Conservation (phyloP, 2,329 filamentous ascomycete genomes). For the Arachnomyces sp. region DNA sequence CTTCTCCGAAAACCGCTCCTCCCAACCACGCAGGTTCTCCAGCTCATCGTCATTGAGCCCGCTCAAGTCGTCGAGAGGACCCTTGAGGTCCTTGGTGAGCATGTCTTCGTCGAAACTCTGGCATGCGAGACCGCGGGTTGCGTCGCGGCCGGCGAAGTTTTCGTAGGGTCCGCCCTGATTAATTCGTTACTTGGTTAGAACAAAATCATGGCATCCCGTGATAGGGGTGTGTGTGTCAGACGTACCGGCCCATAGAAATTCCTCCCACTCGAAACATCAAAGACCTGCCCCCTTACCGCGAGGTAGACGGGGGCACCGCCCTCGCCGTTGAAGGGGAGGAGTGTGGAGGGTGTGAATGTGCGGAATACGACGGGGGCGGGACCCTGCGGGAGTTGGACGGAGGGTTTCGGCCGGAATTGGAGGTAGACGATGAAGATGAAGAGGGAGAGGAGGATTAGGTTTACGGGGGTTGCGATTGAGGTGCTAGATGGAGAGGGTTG, state of each 20-base stretch:
- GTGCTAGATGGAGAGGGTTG: too few species aligned
- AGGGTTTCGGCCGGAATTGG: conserved; percentile 48
- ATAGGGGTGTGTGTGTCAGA: not conserved
- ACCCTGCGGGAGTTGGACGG: conserved; percentile 44
- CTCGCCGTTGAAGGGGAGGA: conserved; percentile 77
- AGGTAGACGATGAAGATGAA: conserved; percentile 50
- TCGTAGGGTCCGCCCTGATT: conserved; percentile 71
- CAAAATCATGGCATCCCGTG: not conserved
- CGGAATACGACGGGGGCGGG: conserved; percentile 70
- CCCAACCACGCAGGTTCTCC: conserved; percentile 82
- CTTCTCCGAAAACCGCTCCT: conserved; percentile 87
- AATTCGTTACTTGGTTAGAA: not conserved
- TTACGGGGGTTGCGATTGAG: conserved; percentile 51
- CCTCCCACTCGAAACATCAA: conserved; percentile 76
- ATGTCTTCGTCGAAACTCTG: conserved; percentile 93
- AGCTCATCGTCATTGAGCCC: conserved; percentile 66
- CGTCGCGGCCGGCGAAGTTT: conserved; percentile 93
- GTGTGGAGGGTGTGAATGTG: conserved; percentile 71
- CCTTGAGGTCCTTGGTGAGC: conserved; percentile 84
- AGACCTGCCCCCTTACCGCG: conserved; percentile 82
- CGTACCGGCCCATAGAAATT: conserved; percentile 83
- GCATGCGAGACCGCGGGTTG: conserved; percentile 75
- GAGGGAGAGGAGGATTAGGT: conserved; percentile 52
- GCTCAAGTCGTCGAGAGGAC: conserved; percentile 66
- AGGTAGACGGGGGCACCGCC: conserved; percentile 71